Conservation (phyloP, 148 eudicot species). For the Linanthus parryae region DNA sequence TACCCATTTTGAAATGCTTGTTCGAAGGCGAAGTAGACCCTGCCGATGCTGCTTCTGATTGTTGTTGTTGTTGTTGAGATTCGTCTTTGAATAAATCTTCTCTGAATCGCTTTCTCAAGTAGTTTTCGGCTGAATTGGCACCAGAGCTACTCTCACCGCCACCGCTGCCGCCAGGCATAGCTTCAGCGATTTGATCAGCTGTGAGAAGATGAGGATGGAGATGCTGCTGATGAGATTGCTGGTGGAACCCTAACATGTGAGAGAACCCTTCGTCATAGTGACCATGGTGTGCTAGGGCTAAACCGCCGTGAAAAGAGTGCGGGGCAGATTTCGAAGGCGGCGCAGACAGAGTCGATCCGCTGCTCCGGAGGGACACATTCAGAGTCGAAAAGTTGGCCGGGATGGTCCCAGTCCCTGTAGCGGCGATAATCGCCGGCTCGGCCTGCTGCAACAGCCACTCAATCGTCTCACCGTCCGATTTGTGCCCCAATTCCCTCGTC, state of each 20-base stretch:
- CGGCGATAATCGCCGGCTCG: slow-evolving; percentile 51
- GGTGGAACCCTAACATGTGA: slow-evolving; percentile 54
- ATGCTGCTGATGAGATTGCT: slow-evolving; percentile 22
- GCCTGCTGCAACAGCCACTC: slow-evolving; percentile 61
- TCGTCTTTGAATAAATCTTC: slow-evolving; percentile 61
- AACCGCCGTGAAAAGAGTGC: slow-evolving; percentile 31
- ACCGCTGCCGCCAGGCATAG: slow-evolving; percentile 12
- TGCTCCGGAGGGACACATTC: slow-evolving; percentile 41
- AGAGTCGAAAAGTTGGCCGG: slow-evolving; percentile 53
- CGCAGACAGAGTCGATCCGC: slow-evolving; percentile 37
- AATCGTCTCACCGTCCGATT: slow-evolving; percentile 55
- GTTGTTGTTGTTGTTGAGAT: slow-evolving; percentile 8
- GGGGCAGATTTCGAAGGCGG: slow-evolving; percentile 45
- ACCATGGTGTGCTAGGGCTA: slow-evolving; percentile 28
- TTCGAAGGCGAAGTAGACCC: slow-evolving; percentile 22
- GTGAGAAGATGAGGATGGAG: slow-evolving; percentile 20
- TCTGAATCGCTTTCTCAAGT: slow-evolving; percentile 34
- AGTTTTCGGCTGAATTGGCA: slow-evolving; percentile 24
- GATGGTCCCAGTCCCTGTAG: slow-evolving; percentile 54
- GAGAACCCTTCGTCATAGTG: slow-evolving; percentile 34
- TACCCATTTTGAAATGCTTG: slow-evolving; percentile 22
- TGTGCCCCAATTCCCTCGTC: slow-evolving; percentile 44
- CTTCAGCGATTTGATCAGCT: slow-evolving; percentile 24
- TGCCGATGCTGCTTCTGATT: slow-evolving; percentile 2
- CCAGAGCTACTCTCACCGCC: slow-evolving; percentile 11